A percentile compares a stretch with the other conserved stretches of the same genome.
These are phyloP conservation scores for Acer campestre DNA, from an alignment of 345 rosid species.

Conservation along the genomic window DNA sequence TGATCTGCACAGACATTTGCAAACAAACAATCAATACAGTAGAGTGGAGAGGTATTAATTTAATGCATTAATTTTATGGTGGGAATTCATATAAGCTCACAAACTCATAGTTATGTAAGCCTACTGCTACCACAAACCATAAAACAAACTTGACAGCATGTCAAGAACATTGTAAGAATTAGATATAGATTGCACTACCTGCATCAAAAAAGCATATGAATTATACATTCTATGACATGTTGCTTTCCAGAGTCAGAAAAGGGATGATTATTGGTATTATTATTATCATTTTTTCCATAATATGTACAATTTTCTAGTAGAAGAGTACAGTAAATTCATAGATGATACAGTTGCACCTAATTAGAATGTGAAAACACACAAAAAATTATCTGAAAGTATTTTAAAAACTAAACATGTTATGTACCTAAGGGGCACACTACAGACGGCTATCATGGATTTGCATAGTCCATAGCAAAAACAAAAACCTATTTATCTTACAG, in stretches of 20 bases:
- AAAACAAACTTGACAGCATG: not conserved
- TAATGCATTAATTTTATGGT: not conserved
- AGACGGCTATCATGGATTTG: not conserved
- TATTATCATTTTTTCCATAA: not conserved
- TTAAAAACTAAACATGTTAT: not conserved
- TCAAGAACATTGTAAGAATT: slow-evolving; percentile 2
- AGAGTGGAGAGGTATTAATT: not conserved
- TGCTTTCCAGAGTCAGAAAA: not conserved
- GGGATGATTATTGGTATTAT: not conserved
- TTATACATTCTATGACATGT: not conserved
- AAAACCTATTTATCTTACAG: not conserved
- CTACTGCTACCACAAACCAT: not conserved
- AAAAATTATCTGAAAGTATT: not conserved
- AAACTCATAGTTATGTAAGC: not conserved
- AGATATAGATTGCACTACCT: not conserved
- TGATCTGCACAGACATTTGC: slow-evolving; percentile 62
- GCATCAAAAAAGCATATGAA: not conserved
- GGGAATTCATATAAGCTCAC: slow-evolving; percentile 4
- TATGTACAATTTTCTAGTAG: not conserved
- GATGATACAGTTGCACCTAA: not conserved
- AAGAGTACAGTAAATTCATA: not conserved
- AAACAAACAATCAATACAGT: slow-evolving; percentile 17
- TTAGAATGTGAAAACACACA: not conserved
- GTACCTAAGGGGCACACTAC: not conserved
- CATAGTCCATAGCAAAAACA: not conserved